Percentiles rank a stretch among this genome's conserved stretches.
phyloP scores from a whole-genome alignment of 2,329 filamentous ascomycete genomes.

The Rachicladosporium sp. region DNA sequence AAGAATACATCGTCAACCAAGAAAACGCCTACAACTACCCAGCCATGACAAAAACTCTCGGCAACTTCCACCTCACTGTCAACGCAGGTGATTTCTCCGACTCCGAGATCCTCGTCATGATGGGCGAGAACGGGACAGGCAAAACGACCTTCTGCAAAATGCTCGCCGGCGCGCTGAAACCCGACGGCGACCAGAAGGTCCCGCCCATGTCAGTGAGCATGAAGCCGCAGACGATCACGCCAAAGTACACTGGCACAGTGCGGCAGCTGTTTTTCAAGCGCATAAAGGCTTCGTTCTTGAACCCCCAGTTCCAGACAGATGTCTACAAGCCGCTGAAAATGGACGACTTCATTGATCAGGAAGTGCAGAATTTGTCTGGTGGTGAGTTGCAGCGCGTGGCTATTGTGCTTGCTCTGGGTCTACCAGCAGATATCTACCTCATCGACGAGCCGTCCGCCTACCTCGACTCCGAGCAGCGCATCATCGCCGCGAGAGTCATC shows the following conservation, averaged over 20 bases:
- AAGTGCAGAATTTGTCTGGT: conserved; percentile 97
- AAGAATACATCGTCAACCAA: conserved; percentile 79
- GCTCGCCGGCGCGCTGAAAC: conserved; percentile 84
- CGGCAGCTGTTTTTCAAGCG: conserved; percentile 99
- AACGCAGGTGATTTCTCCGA: conserved; percentile 84
- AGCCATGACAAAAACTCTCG: conserved; percentile 82
- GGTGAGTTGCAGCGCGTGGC: conserved; percentile 99
- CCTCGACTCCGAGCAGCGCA: conserved; percentile 97
- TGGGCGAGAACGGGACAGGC: conserved; percentile 98
- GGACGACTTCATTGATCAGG: conserved; percentile 98
- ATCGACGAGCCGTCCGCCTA: conserved; percentile 97
- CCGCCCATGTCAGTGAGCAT: conserved; percentile 96
- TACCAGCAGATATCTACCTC: conserved; percentile 94
- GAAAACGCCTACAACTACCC: conserved; percentile 79
- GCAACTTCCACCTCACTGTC: conserved; percentile 72
- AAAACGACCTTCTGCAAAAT: conserved; percentile 99
- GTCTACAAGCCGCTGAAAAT: conserved; percentile 99
- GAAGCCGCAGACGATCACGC: conserved; percentile 99
- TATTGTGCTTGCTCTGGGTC: conserved; percentile 89
- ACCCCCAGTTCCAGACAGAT: conserved; percentile 97
- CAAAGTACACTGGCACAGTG: conserved; percentile 94
- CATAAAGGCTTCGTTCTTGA: conserved; percentile 93
- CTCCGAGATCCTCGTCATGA: conserved; percentile 98
- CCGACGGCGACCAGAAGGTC: conserved; percentile 64
- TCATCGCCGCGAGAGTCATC: conserved; percentile 91